Conservation (phyloP, 2,329 filamentous ascomycete genomes). For the Trichoderma sp. region DNA sequence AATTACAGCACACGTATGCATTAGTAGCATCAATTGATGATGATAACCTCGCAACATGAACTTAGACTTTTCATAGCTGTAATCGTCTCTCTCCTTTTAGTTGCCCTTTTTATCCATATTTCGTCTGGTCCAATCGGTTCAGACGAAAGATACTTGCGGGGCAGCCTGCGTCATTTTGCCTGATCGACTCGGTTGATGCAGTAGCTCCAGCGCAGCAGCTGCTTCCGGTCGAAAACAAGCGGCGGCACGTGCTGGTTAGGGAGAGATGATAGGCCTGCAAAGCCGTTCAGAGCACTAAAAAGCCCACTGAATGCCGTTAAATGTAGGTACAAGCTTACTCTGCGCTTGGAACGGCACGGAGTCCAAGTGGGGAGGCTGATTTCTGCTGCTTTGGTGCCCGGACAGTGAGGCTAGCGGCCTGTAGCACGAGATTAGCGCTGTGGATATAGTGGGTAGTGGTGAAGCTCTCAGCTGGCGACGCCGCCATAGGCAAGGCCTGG, state of each 20-base stretch:
- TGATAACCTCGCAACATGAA: background rate
- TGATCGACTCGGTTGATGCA: background rate
- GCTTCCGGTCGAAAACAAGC: background rate
- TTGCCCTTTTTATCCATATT: background rate
- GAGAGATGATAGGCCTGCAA: background rate
- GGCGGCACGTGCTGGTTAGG: background rate
- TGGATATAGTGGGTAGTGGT: background rate
- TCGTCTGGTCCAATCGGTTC: background rate
- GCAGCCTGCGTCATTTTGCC: slow-evolving; percentile 10
- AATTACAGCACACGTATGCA: background rate
- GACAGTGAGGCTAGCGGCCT: slow-evolving; percentile 4
- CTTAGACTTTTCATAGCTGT: too few species aligned
- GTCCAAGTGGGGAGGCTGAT: background rate
- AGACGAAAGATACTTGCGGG: background rate
- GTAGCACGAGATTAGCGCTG: background rate
- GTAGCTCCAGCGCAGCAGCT: background rate
- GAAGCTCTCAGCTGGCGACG: background rate
- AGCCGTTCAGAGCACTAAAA: background rate
- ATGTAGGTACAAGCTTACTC: background rate
- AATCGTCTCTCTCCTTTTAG: background rate
- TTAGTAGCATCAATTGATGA: background rate
- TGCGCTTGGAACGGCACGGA: background rate
- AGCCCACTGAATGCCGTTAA: background rate
- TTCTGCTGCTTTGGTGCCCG: background rate
- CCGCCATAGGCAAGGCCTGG: background rate